Evolutionary conservation across 768 basidiomycete genomes (phyloP).

Genomic region (Leccinum broughii): DNA sequence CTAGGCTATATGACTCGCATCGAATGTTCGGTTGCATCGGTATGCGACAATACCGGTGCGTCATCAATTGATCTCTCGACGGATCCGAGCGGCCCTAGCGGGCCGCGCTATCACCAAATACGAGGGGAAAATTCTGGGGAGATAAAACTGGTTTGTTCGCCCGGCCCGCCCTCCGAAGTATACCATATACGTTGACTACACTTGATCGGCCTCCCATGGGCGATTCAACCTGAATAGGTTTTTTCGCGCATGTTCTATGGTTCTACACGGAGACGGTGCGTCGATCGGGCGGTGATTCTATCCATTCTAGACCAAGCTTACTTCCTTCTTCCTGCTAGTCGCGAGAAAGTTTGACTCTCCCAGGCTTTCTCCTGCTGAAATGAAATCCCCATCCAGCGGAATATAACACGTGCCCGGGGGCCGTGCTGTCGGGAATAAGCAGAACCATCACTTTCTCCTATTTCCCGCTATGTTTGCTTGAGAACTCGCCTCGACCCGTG

Average conservation of each 20-base stretch:
- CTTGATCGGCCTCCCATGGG: background rate
- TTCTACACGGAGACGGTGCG: background rate
- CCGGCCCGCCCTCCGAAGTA: background rate
- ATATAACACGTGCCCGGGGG: constrained; percentile 20
- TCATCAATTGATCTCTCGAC: background rate
- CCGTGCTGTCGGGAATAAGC: constrained; percentile 14
- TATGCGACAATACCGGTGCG: background rate
- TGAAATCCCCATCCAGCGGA: constrained; percentile 14
- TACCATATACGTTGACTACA: background rate
- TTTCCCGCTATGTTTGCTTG: background rate
- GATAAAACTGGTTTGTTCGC: background rate
- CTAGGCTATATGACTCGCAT: background rate
- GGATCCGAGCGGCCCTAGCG: background rate
- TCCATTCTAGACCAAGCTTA: background rate
- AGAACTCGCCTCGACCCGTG: constrained; percentile 18
- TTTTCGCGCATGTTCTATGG: background rate
- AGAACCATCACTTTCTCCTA: constrained; percentile 21
- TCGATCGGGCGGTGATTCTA: background rate
- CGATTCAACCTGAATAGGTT: background rate
- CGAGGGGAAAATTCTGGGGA: background rate
- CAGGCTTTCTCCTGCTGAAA: background rate
- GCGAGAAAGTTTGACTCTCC: constrained; percentile 19
- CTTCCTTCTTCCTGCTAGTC: background rate
- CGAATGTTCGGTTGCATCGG: background rate
- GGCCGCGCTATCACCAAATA: background rate